phyloP scores from a whole-genome alignment of 192 early-diverging fungal species.

The Coemansia sp. region DNA sequence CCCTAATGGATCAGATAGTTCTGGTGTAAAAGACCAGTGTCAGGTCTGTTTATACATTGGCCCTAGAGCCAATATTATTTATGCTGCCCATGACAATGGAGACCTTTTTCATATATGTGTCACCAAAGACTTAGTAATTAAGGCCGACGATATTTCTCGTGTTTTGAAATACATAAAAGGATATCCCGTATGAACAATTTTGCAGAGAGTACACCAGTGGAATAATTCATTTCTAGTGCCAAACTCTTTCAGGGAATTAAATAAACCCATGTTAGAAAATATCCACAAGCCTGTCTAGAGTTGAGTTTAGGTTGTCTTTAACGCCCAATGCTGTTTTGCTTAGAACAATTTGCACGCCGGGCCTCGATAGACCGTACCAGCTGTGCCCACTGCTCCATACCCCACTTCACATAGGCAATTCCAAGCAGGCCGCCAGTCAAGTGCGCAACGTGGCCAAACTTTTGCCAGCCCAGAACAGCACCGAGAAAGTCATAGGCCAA shows the following conservation, averaged over 20 bases:
- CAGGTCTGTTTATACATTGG: background rate
- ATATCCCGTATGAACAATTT: background rate
- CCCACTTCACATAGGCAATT: constrained; percentile 57
- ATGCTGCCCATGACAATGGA: background rate
- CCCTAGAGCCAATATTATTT: background rate
- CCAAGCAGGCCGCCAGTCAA: constrained; percentile 67
- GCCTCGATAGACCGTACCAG: background rate
- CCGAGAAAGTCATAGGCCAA: constrained; percentile 70
- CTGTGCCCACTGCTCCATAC: constrained; percentile 20
- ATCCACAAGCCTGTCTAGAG: background rate
- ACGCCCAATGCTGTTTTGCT: background rate
- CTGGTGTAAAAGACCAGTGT: background rate
- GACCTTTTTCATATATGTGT: background rate
- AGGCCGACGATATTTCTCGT: background rate
- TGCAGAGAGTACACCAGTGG: no score
- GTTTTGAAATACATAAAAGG: background rate
- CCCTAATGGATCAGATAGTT: background rate
- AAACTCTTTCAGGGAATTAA: background rate
- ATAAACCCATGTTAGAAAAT: background rate
- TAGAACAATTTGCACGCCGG: background rate
- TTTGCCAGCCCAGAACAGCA: constrained; percentile 66
- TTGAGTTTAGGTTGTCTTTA: background rate
- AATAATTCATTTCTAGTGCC: no score
- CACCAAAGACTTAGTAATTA: background rate
- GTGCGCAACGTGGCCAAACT: constrained; percentile 78